Conservation (phyloP, 768 basidiomycete genomes). For the Leccinum arenicola region DNA sequence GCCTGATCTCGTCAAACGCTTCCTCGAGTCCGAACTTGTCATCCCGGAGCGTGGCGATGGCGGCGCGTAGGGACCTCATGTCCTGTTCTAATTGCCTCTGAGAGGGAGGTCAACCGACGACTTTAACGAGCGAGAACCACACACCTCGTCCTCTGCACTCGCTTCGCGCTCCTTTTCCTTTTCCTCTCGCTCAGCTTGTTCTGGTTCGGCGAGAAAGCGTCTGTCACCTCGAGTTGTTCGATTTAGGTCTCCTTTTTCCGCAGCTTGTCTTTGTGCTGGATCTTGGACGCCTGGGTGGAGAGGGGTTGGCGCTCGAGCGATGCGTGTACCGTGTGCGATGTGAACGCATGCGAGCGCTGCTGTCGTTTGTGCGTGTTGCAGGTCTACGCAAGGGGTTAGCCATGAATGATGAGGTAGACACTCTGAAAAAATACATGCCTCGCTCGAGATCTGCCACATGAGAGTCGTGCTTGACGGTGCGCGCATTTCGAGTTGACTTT, state of each 20-base stretch:
- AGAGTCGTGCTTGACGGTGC: constrained; percentile 54
- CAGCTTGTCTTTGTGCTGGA: constrained; percentile 65
- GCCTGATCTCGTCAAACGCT: constrained; percentile 45
- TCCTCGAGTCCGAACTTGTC: constrained; percentile 63
- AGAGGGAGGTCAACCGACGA: not conserved
- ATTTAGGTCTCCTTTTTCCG: constrained; percentile 61
- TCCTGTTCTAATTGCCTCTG: constrained; percentile 49
- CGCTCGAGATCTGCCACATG: constrained; percentile 66
- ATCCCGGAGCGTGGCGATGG: constrained; percentile 50
- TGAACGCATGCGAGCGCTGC: constrained; percentile 60
- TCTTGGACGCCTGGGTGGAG: constrained; percentile 55
- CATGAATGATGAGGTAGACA: too few relatives aligned
- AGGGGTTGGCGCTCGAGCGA: constrained; percentile 65
- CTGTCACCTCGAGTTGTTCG: constrained; percentile 68
- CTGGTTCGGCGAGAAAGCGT: constrained; percentile 64
- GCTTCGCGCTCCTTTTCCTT: constrained; percentile 55
- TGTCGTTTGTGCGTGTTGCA: constrained; percentile 67
- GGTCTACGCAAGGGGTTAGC: constrained; percentile 40
- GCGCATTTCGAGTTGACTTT: too few relatives aligned
- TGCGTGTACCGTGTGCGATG: constrained; percentile 58
- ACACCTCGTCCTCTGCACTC: constrained; percentile 62
- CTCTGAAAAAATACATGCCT: constrained; percentile 35
- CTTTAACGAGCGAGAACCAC: not conserved
- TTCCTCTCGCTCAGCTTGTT: constrained; percentile 65
- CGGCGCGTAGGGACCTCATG: constrained; percentile 47